Evolutionary conservation across 306 rosid genomes (phyloP), one percentile per base, ranked within the genome.

Genomic region (Lagenaria siceraria): DNA sequence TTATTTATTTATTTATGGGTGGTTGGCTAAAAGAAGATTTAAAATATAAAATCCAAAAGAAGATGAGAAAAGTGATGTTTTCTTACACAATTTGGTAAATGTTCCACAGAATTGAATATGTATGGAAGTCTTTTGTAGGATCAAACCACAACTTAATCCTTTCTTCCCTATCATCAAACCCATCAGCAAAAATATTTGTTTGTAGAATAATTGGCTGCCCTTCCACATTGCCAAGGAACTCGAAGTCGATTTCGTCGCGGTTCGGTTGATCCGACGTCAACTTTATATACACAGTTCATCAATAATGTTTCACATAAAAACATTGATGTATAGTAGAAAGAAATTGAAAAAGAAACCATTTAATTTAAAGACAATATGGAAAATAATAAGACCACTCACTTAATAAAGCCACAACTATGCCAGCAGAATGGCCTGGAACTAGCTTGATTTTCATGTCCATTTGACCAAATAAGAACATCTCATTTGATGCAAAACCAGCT

Each of bases 141-240:
- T 94, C 98, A 87, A 94, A 94, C 98, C 97, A 94, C 21, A 94
- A 88, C 51, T 81, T 84, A 79, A 94, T 88, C 83, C 98, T 92
- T 83, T 92, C 97, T 42, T 94, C 98, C 63, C 97, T 72, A 80
- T 89, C 84, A 82, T 75, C 97, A 12, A 74, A 84, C 29, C 98
- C 98, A 65, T 92, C 86, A 6, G 90, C 96, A 66, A 49, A 94
- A 60, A 94, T 62, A 80, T 94, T 94, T 66, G 97, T 92, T 85
- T 94, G 98, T 68, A 94, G 84, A 62, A 84, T 86, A 74, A 87
- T 92, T 69, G 96, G 93, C 81, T 89, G 78, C 58, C 93, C 97
- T 8, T 80, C 81, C 48, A 90, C 90, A 38, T 92, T 94, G 5
- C 98, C 98, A 62, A 92, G 93, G 86, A 94, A 94, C 88, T 94